Percentiles rank a stretch among this genome's conserved stretches.
phyloP scores from a whole-genome alignment of 2,329 filamentous ascomycete species.

The Trichoderma gracile region DNA sequence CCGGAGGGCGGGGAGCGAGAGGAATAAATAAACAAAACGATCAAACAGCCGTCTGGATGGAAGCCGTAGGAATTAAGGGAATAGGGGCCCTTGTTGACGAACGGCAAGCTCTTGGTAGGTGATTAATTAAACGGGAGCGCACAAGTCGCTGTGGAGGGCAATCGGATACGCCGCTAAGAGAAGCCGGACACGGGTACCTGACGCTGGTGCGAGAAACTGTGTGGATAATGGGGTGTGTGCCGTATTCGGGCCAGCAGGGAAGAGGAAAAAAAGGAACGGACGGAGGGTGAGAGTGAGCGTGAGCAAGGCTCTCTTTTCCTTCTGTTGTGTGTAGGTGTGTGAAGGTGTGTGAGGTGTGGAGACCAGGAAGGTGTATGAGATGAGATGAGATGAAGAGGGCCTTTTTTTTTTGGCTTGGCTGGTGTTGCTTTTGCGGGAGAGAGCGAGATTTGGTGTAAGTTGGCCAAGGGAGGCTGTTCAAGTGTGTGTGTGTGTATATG shows the following conservation, averaged over 20 bases:
- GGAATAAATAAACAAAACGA: not conserved
- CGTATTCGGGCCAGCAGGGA: slow-evolving; percentile 20
- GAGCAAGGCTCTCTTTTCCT: not conserved
- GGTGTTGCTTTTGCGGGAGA: too few species aligned
- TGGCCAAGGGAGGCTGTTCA: not conserved
- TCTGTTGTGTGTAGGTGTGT: not conserved
- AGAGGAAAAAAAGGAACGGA: too few species aligned
- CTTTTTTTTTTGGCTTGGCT: too few species aligned
- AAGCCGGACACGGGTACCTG: slow-evolving; percentile 33
- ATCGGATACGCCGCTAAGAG: slow-evolving; percentile 25
- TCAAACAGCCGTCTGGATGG: slow-evolving; percentile 1
- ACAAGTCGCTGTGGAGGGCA: slow-evolving; percentile 10
- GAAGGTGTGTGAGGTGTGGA: not conserved
- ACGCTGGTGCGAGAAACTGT: slow-evolving; percentile 26
- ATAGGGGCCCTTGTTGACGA: slow-evolving; percentile 23
- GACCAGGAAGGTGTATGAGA: not conserved
- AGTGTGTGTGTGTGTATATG: not conserved
- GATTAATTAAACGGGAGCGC: slow-evolving; percentile 17
- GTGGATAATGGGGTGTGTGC: slow-evolving; percentile 26
- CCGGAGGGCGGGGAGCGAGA: not conserved
- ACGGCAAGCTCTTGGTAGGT: slow-evolving; percentile 6
- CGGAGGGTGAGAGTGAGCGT: slow-evolving; percentile 14
- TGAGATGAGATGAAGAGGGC: not conserved
- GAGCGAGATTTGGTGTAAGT: too few species aligned
- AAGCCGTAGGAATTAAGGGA: not conserved